Conservation (phyloP, 2,329 filamentous ascomycete species). For the Cladosporium halotolerans region DNA sequence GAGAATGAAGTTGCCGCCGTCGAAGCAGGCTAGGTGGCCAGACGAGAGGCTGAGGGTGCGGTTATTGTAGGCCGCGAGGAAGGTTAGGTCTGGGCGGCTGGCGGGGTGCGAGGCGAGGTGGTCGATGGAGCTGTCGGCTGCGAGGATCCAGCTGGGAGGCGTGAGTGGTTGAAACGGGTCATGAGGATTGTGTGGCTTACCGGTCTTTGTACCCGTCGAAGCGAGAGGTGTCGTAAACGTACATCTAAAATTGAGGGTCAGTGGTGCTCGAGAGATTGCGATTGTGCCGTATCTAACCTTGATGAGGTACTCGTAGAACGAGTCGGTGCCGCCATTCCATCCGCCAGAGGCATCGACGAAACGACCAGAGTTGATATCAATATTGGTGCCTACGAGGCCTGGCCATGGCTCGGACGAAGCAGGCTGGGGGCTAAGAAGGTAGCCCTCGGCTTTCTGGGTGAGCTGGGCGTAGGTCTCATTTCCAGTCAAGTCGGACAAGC, state of each 20-base stretch:
- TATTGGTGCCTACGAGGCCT: slow-evolving; percentile 63
- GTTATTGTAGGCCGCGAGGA: slow-evolving; percentile 54
- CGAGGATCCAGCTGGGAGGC: slow-evolving; percentile 57
- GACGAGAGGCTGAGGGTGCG: slow-evolving; percentile 33
- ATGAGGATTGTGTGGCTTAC: slow-evolving; percentile 7
- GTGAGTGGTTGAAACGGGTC: not conserved
- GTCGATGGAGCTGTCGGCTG: slow-evolving; percentile 68
- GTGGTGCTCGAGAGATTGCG: not conserved
- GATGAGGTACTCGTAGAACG: slow-evolving; percentile 83
- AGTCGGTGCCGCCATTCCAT: slow-evolving; percentile 72
- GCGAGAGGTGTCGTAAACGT: slow-evolving; percentile 62
- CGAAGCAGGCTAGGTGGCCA: slow-evolving; percentile 66
- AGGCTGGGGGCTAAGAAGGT: slow-evolving; percentile 63
- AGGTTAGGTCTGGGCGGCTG: slow-evolving; percentile 64
- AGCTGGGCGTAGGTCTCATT: slow-evolving; percentile 60
- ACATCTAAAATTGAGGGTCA: slow-evolving; percentile 51
- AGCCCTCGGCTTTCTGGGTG: slow-evolving; percentile 60
- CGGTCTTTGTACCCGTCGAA: slow-evolving; percentile 61
- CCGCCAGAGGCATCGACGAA: slow-evolving; percentile 64
- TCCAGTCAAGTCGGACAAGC: slow-evolving; percentile 67
- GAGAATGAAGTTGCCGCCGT: slow-evolving; percentile 78
- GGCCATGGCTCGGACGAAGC: slow-evolving; percentile 64
- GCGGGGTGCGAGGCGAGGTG: slow-evolving; percentile 64
- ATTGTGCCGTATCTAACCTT: slow-evolving; percentile 42
- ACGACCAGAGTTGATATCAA: slow-evolving; percentile 58